Conservation (phyloP, 805 yeast species). For the Yamadazyma paraphyllophila region DNA sequence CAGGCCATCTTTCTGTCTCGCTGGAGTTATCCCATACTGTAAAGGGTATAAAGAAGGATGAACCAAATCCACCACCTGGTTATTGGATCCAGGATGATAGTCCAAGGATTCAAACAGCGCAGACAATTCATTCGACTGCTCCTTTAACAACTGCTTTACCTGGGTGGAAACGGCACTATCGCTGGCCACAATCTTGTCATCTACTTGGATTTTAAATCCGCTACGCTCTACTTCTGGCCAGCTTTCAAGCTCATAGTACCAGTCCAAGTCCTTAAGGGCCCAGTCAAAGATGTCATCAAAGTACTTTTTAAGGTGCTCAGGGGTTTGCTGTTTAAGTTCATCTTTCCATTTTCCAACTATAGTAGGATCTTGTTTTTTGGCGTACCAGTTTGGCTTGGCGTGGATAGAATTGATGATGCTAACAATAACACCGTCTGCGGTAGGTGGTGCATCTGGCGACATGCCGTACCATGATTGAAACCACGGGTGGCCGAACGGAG, state of each 20-base stretch:
- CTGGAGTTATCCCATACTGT: slow-evolving; percentile 27
- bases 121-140: slow-evolving; percentile 14
- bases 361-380: slow-evolving; percentile 15
- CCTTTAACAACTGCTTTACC: slow-evolving; percentile 12
- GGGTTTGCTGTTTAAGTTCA: slow-evolving; percentile 17
- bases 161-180: slow-evolving; percentile 17
- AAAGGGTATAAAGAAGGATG: slow-evolving; percentile 42
- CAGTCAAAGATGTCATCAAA: slow-evolving; percentile 21
- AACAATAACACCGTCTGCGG: slow-evolving; percentile 18
- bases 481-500: slow-evolving; percentile 19
- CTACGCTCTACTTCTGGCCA: slow-evolving; percentile 6
- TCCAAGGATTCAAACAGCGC: slow-evolving; percentile 22
- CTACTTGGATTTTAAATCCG: slow-evolving; percentile 18
- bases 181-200: slow-evolving; percentile 20
- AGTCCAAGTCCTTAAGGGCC: slow-evolving; percentile 28
- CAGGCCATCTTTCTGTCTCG: slow-evolving; percentile 9
- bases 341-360: slow-evolving; percentile 20
- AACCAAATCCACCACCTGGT: slow-evolving; percentile 37
- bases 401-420: slow-evolving; percentile 17
- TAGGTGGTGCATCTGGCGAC: slow-evolving; percentile 15
- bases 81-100: slow-evolving; percentile 37
- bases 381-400: slow-evolving; percentile 19
- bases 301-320: background rate
- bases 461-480: slow-evolving; percentile 9
- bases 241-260: slow-evolving; percentile 21